Conservation (phyloP, 2,329 filamentous ascomycete genomes). For the Camillea tinctor region DNA sequence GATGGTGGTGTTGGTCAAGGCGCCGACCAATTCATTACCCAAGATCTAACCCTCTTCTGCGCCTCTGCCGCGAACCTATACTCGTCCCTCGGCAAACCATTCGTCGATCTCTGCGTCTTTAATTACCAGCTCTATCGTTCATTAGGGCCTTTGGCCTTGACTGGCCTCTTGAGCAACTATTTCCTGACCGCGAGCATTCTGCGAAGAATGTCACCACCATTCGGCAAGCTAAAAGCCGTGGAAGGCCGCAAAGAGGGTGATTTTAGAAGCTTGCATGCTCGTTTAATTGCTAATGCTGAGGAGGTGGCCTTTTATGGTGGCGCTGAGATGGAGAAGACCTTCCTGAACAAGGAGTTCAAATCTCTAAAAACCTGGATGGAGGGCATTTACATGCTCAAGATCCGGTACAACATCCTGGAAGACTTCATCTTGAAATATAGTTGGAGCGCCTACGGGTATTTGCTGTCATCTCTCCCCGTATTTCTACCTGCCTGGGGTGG, state of each 20-base stretch:
- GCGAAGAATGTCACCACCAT: conserved; percentile 84
- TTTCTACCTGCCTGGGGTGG: conserved; percentile 95
- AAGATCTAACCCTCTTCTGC: conserved; percentile 94
- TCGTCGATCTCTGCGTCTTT: conserved; percentile 96
- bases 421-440: conserved; percentile 98
- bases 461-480: conserved; percentile 87
- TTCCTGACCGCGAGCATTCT: conserved; percentile 90
- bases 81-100: conserved; percentile 94
- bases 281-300: conserved; percentile 93
- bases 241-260: conserved; percentile 95
- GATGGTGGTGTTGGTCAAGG: conserved; percentile 91
- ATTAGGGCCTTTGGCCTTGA: conserved; percentile 82
- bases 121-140: conserved; percentile 96
- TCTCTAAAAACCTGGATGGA: conserved; percentile 97
- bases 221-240: conserved; percentile 94
- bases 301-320: conserved; percentile 98
- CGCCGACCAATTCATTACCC: conserved; percentile 95
- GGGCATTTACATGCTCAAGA: conserved; percentile 94
- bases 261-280: conserved; percentile 85
- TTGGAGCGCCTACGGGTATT: conserved; percentile 96
- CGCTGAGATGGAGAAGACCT: conserved; percentile 90
- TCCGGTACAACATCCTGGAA: conserved; percentile 97
- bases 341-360: conserved; percentile 88
- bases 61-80: conserved; percentile 88
- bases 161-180: conserved; percentile 86